Base-by-base conservation (phyloP, 1,139 yeast species). In the Nematodospora anomalae region DNA sequence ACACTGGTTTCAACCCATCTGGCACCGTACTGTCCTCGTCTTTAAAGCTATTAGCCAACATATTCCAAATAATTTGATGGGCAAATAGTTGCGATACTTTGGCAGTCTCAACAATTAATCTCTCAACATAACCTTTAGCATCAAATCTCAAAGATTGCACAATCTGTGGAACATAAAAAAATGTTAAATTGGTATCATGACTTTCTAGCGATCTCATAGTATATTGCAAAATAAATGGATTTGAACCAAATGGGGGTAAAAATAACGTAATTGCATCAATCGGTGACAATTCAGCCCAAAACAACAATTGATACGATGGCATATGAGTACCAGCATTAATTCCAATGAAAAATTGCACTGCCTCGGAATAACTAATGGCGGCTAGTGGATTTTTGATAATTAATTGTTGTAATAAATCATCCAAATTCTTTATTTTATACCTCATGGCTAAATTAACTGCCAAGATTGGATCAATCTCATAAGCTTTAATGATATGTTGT, bases 61-160 rank as follows among this genome's bases (percentile, higher is more conserved):
- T 88, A 54, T 94, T 94, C 99, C 99, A 94, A 44, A 94, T 88
- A 47, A 94, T 90, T 62, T 94, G 99, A 60, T 94, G 99, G 0
- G 97, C 90, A 69, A 94, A 94, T 45, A 90, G 69, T 51, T 86
- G 95, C 25, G 95, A 83, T 15, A 89, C 86, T 53, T 84, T 83
- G 3, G 96, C 97, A 0, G 97, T 88, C 57, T 92, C 97, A 41
- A 92, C 64, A 47, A 94, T 90, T 56, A 86, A 87, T 46, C 89
- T 76, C 50, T 86, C 90, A 35, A 90, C 95, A 50, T 89, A 90
- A 1, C 97, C 97, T 38, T 77, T 69, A 5, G 63, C 65, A 58
- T 92, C 98, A 57, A 82, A 83, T 49, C 97, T 76, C 46, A 94
- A 71, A 42, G 87, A 76, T 61, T 94, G 99, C 12, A 94, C 98